A percentile compares a stretch with the other conserved stretches of the same genome.
These are phyloP conservation scores for Paramyrothecium roridum DNA, from an alignment of 2,329 filamentous ascomycete species.

Conservation along the genomic window DNA sequence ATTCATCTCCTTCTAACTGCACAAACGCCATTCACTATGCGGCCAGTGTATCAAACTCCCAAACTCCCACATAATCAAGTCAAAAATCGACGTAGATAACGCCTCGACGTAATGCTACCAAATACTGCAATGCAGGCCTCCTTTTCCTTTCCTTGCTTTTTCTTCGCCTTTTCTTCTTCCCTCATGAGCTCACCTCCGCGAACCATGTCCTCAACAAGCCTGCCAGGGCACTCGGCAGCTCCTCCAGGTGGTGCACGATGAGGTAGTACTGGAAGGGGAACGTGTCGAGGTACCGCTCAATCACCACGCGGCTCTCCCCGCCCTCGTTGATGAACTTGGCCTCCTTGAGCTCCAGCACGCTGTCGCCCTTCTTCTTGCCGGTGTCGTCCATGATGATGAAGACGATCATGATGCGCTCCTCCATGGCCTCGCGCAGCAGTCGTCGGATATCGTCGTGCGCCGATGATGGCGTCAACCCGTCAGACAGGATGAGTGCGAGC, in stretches of 20 bases:
- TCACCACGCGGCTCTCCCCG: slow-evolving; percentile 66
- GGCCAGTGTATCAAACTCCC: no score
- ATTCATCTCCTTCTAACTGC: no score
- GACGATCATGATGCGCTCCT: slow-evolving; percentile 95
- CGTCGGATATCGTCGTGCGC: slow-evolving; percentile 81
- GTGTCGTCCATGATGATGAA: slow-evolving; percentile 90
- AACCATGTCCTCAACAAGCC: slow-evolving; percentile 95
- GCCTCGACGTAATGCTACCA: not conserved
- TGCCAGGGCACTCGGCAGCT: slow-evolving; percentile 84
- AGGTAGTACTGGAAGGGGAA: slow-evolving; percentile 98
- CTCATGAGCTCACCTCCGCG: slow-evolving; percentile 58
- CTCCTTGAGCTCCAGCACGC: slow-evolving; percentile 84
- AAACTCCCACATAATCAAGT: no score
- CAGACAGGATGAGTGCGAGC: slow-evolving; percentile 85
- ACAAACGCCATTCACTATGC: no score
- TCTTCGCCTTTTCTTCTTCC: not conserved
- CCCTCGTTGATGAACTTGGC: slow-evolving; percentile 74
- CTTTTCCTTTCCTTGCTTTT: not conserved
- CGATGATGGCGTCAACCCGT: slow-evolving; percentile 80
- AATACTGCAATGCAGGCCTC: not conserved
- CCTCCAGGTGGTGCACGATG: slow-evolving; percentile 86
- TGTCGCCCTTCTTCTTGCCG: slow-evolving; percentile 46
- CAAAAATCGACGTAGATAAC: no score
- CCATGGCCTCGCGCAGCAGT: slow-evolving; percentile 81
- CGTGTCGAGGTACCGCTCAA: slow-evolving; percentile 87